Conservation (phyloP, 2,329 filamentous ascomycete genomes). For the Harringtonia aguacate region DNA sequence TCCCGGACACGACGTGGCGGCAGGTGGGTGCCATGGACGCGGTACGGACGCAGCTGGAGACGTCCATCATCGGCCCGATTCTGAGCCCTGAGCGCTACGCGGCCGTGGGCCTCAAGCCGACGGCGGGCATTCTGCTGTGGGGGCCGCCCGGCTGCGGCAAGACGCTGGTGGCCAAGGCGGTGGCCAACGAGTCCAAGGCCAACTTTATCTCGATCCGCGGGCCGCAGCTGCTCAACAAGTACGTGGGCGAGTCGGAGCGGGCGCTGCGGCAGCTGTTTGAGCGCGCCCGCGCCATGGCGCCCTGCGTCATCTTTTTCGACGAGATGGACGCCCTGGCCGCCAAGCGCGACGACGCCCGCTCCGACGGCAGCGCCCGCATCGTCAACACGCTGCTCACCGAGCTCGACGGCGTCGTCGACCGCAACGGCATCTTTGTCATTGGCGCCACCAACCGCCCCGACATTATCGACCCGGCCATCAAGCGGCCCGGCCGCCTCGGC, state of each 20-base stretch:
- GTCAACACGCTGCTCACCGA: slow-evolving; percentile 94
- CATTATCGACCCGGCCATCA: slow-evolving; percentile 92
- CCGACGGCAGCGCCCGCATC: slow-evolving; percentile 76
- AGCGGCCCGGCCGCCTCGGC: slow-evolving; percentile 81
- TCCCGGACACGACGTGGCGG: slow-evolving; percentile 86
- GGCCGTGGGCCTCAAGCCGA: slow-evolving; percentile 65
- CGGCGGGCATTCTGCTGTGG: slow-evolving; percentile 87
- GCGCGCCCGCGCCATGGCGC: slow-evolving; percentile 73
- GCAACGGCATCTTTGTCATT: slow-evolving; percentile 85
- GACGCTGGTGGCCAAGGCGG: slow-evolving; percentile 89
- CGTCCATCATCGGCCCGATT: slow-evolving; percentile 85
- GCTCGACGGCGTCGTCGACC: slow-evolving; percentile 72
- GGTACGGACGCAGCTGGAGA: slow-evolving; percentile 72
- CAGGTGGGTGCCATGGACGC: slow-evolving; percentile 76
- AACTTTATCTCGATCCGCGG: slow-evolving; percentile 99
- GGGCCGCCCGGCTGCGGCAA: slow-evolving; percentile 95
- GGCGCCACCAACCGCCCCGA: slow-evolving; percentile 92
- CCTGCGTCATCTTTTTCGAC: slow-evolving; percentile 96
- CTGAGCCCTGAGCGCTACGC: slow-evolving; percentile 68
- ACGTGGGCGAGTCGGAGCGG: slow-evolving; percentile 90
- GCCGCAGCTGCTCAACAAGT: slow-evolving; percentile 93
- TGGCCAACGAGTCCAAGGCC: slow-evolving; percentile 88
- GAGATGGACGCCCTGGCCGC: slow-evolving; percentile 85
- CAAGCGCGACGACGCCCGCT: slow-evolving; percentile 58
- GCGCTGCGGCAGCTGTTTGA: slow-evolving; percentile 87